Conservation (phyloP, 768 basidiomycete genomes). For the Chalciporus sphaerocephalus region DNA sequence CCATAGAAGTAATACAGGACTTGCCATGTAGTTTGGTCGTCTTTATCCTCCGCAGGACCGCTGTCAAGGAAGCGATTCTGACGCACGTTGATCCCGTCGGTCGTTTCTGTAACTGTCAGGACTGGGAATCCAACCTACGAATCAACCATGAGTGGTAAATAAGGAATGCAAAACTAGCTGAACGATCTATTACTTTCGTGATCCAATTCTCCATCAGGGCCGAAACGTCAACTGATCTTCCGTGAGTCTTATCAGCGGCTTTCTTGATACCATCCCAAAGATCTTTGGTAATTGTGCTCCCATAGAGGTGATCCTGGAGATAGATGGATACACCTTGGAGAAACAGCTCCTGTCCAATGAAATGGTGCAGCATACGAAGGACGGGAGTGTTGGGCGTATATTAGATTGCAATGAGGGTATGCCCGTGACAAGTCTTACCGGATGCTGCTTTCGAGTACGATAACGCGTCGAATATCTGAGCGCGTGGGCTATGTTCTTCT, state of each 20-base stretch:
- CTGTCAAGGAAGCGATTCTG: conserved; percentile 95
- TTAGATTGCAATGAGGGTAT: background rate
- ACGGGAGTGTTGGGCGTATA: conserved; percentile 48
- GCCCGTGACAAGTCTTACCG: conserved; percentile 36
- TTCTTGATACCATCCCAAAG: conserved; percentile 82
- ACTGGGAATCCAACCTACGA: conserved; percentile 79
- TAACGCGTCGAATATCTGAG: conserved; percentile 81
- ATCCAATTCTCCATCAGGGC: conserved; percentile 92
- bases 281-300: conserved; percentile 79
- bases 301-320: conserved; percentile 82
- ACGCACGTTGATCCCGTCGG: conserved; percentile 66
- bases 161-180: background rate
- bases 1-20: background rate
- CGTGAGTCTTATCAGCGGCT: conserved; percentile 48
- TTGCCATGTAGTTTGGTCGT: conserved; percentile 87
- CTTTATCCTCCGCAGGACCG: conserved; percentile 70
- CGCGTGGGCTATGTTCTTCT: background rate
- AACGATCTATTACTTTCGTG: conserved; percentile 47
- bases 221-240: conserved; percentile 53
- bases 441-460: conserved; percentile 85
- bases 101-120: conserved; percentile 74
- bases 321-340: conserved; percentile 86
- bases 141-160: background rate
- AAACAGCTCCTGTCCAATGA: conserved; percentile 87
- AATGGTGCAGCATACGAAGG: conserved; percentile 85